Percentiles rank a stretch among this genome's conserved stretches.
Evolutionary conservation across 2,329 filamentous ascomycete genomes (phyloP).

Genomic region (Alternaria sp.): DNA sequence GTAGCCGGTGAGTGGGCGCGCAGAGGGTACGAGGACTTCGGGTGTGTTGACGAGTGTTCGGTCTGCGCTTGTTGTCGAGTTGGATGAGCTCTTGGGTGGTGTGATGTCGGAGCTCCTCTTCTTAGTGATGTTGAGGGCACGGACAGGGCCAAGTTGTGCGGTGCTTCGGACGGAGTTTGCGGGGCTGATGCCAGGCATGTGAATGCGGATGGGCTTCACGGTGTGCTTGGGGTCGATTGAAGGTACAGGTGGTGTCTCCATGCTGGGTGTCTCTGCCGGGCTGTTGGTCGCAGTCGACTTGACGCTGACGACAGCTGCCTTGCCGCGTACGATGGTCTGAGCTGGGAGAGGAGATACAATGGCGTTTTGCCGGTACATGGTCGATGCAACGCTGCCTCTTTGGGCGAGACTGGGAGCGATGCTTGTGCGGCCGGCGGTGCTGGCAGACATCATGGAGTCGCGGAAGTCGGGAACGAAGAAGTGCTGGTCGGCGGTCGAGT

Average conservation of each 20-base stretch:
- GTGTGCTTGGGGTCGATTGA: constrained; percentile 67
- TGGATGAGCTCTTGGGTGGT: constrained; percentile 35
- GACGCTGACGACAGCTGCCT: constrained; percentile 92
- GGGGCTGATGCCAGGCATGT: constrained; percentile 52
- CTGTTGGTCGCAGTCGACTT: constrained; percentile 69
- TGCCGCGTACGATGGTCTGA: constrained; percentile 84
- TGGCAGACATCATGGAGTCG: constrained; percentile 86
- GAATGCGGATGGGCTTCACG: constrained; percentile 44
- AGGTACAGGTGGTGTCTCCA: constrained; percentile 72
- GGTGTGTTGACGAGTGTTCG: constrained; percentile 33
- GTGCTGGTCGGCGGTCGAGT: constrained; percentile 73
- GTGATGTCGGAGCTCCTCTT: constrained; percentile 40
- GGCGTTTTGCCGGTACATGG: constrained; percentile 90
- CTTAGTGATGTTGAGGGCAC: constrained; percentile 54
- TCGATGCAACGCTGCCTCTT: constrained; percentile 76
- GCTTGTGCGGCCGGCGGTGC: constrained; percentile 63
- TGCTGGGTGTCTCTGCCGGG: constrained; percentile 56
- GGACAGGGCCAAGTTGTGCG: constrained; percentile 53
- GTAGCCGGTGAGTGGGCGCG: constrained; percentile 40
- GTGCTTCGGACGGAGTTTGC: constrained; percentile 47
- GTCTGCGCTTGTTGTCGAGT: constrained; percentile 24
- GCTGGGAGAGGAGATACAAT: constrained; percentile 79
- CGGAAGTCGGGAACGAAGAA: constrained; percentile 94
- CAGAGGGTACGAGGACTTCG: constrained; percentile 31
- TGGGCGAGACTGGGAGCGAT: constrained; percentile 57